A percentile compares a stretch with the other conserved stretches of the same genome.
phyloP scores from a whole-genome alignment of 768 basidiomycete genomes.

The Termitomyces sp. region DNA sequence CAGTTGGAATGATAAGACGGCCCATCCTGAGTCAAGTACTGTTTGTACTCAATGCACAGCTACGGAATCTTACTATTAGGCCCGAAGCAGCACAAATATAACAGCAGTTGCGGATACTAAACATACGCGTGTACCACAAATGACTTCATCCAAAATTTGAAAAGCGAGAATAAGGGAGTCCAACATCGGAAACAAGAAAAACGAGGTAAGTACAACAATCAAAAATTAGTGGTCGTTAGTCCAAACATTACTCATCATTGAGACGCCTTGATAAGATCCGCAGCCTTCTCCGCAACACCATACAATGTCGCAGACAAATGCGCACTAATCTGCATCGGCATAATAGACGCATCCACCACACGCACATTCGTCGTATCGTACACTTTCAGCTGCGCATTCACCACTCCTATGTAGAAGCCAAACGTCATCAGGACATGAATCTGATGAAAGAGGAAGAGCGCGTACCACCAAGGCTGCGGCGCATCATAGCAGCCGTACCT shows the following conservation, averaged over 20 bases:
- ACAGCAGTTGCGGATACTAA: too few species aligned
- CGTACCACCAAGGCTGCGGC: neutral
- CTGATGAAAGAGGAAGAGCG: neutral
- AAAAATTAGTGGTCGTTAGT: neutral
- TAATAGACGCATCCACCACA: constrained; percentile 45
- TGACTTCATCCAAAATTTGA: too few species aligned
- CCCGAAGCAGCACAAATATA: too few species aligned
- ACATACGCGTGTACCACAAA: too few species aligned
- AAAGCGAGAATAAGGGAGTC: neutral
- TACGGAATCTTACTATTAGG: too few species aligned
- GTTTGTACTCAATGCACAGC: too few species aligned
- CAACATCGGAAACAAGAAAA: neutral
- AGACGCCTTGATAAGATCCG: constrained; percentile 42
- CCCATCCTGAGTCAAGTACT: too few species aligned
- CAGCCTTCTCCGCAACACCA: constrained; percentile 53
- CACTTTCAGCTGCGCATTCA: constrained; percentile 38
- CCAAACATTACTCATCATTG: constrained; percentile 8
- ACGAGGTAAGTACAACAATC: neutral
- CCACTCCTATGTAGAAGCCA: constrained; percentile 31
- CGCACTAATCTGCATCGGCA: constrained; percentile 45
- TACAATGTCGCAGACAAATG: constrained; percentile 44
- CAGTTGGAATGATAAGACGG: neutral
- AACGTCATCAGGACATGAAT: neutral
- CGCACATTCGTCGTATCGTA: constrained; percentile 46
- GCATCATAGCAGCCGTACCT: constrained; percentile 25